Evolutionary conservation across 2,329 filamentous ascomycete genomes (phyloP), one percentile per base, ranked within the genome.

Genomic region (Talaromyces marneffei): DNA sequence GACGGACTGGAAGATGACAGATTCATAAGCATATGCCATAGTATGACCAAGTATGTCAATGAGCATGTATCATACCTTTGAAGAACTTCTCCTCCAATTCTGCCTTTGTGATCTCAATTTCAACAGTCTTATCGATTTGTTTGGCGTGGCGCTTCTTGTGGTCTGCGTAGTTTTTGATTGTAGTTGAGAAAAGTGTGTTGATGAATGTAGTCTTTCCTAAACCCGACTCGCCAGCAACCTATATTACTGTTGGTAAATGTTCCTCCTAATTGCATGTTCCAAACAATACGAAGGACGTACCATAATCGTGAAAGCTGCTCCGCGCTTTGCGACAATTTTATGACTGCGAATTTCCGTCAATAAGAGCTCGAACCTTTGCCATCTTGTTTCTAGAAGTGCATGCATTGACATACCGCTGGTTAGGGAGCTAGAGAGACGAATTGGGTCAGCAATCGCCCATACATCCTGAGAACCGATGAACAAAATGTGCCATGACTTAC

Each of bases 1-100:
- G 82, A 76, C 94, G 94, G 76, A 99, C 94, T 97, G 42, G 57
- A 70, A 52, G 6, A 46, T 20, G 7, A 40, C 39, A 63, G 50
- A 12, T n/a, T 20, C 18, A n/a, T 55, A 39, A 40, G 52, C 29
- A 40, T n/a, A 4, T n/a, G n/a, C n/a, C n/a, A n/a, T 27, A 35
- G 16, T n/a, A 18, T 12, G 14, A 12, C 35, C 12, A 10, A 12
- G 25, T 8, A 46, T 42, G 58, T 29, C 7, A 4, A 14, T 40
- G 1, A 27, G 12, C 10, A 12, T 31, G 6, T 57, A n/a, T 42
- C 9, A 62, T 82, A 97, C 93, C 93, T 86, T 99, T 99, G 89
- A 99, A 99, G 85, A 99, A 99, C 84, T 99, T 99, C 88, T 99
- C 94, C 82, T 99, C 94, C 66, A 99, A 83, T 83, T 99, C 94